These are phyloP conservation scores for Melanopsichium pennsylvanicum DNA, from an alignment of 1,284 basidiomycete species.

Conservation along the genomic window DNA sequence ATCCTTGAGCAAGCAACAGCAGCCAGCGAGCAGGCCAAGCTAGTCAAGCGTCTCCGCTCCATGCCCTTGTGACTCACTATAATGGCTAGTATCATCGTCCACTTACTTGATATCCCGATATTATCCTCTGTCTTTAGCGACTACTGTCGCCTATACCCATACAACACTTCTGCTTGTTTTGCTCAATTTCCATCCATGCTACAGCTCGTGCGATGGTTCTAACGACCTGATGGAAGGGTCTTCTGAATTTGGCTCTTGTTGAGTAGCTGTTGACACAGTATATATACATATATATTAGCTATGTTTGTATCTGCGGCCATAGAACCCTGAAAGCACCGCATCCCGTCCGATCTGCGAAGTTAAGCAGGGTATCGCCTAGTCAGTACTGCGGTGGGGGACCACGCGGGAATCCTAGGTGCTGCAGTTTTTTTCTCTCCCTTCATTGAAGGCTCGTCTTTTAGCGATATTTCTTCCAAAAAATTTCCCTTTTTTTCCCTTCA, in stretches of 20 bases:
- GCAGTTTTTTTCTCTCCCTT: conserved; percentile 70
- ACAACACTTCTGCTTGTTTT: neutral
- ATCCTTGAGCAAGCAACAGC: conserved; percentile 46
- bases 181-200: too few relatives aligned
- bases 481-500: too few relatives aligned
- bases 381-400: conserved; percentile 85
- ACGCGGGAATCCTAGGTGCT: conserved; percentile 82
- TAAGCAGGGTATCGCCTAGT: conserved; percentile 80
- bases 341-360: conserved; percentile 82
- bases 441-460: too few relatives aligned
- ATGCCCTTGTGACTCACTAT: conserved; percentile 27
- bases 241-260: too few relatives aligned
- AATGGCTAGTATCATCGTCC: too few relatives aligned
- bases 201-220: too few relatives aligned
- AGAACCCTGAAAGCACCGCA: conserved; percentile 81
- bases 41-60: conserved; percentile 41
- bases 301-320: conserved; percentile 79
- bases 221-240: too few relatives aligned
- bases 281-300: too few relatives aligned
- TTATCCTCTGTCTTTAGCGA: neutral
- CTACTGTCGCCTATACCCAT: neutral
- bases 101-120: neutral
- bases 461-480: too few relatives aligned
- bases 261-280: too few relatives aligned
- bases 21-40: conserved; percentile 36